These are phyloP conservation scores for Candida michaelii DNA, from an alignment of 805 yeast genomes.

Conservation along the genomic window DNA sequence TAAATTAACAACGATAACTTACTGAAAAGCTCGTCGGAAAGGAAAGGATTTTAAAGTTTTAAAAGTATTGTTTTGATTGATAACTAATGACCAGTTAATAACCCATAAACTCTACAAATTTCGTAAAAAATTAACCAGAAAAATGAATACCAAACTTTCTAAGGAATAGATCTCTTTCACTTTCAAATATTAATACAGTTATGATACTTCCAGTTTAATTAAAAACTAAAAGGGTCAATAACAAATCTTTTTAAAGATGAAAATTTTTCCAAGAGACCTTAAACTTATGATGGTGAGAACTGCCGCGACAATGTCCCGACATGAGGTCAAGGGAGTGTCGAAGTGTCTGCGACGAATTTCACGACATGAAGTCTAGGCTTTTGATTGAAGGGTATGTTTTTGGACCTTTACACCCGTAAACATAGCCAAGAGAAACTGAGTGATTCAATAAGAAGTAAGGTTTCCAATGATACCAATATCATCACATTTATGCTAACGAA, in stretches of 20 bases:
- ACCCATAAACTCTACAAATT: background rate
- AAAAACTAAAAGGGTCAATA: constrained; percentile 16
- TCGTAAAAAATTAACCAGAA: background rate
- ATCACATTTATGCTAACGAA: background rate
- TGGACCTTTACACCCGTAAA: no score
- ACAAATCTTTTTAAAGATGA: constrained; percentile 4
- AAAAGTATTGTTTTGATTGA: background rate
- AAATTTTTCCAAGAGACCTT: constrained; percentile 2
- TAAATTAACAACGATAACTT: constrained; percentile 31
- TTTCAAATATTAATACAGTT: constrained; percentile 4
- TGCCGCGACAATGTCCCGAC: background rate
- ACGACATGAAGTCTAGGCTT: background rate
- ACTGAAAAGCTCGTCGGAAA: constrained; percentile 38
- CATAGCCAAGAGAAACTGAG: no score
- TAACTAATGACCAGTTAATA: background rate
- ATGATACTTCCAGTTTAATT: constrained; percentile 15
- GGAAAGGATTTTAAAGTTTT: constrained; percentile 1
- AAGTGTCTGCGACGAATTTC: background rate
- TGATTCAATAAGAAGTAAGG: no score
- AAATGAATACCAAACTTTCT: background rate
- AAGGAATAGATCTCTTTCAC: constrained; percentile 3
- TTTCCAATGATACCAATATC: background rate
- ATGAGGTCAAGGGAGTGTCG: background rate
- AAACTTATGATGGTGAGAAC: background rate
- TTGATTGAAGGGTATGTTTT: no score